Evolutionary conservation across 345 rosid species (phyloP), one percentile per base, ranked within the genome.

Genomic region (Brassica carinata): DNA sequence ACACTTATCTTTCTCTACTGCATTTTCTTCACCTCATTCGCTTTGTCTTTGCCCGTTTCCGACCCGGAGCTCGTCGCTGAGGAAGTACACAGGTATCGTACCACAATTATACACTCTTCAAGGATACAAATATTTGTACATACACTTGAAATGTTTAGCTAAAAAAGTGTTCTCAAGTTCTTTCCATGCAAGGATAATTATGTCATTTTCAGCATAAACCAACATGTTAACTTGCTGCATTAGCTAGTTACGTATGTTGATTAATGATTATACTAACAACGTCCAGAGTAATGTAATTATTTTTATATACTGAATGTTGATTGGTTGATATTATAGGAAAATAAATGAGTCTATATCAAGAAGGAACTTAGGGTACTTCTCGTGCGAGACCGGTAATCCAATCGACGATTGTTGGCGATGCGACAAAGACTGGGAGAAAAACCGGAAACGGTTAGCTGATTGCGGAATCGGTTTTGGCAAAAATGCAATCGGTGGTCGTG

Each of bases 381-480:
- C 97, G 3, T 90, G 97, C 17, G 89, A 88, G 8, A 90, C 89
- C 4, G 97, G 93, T 5, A 92, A 92, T 66, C 97, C 97, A 9
- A 88, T 90, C 17, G 97, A 92, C 7, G 95, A 92, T 79, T 92
- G 97, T 84, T 92, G 95, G 97, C 73, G 95, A 55, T 90, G 95
- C 69, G 97, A 90, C 80, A 86, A 94, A 53, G 73, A 87, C 9
- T 92, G 97, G 93, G 90, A 89, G 85, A 81, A 83, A 69, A 90
- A 92, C 83, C 85, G 95, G 7, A 91, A 88, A 78, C 74, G 84
- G 53, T 82, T 90, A 8, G 97, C 97, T 0, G 90, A 92, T 13
- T 92, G 97, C 51, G 94, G 86, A 4, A 92, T 92, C 48, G 94
- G 97, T 40, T 92, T 92, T 72, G 97, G 94, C 13, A 92, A 92